These are phyloP conservation scores for Pseudogymnoascus pannorum DNA, from an alignment of 2,329 filamentous ascomycete genomes.

Conservation along the genomic window DNA sequence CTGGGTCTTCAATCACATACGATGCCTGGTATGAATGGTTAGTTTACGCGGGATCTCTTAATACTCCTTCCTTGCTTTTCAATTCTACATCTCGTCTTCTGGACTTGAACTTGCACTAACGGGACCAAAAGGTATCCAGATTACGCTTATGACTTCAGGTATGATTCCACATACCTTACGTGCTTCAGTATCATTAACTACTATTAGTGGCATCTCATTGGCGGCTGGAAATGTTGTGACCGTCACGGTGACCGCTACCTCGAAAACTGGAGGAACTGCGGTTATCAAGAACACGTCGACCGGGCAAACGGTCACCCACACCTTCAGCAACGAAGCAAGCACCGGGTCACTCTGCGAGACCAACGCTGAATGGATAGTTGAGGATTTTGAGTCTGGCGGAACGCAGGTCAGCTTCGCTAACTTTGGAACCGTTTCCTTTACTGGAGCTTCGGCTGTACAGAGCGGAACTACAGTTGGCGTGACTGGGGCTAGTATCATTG, in stretches of 20 bases:
- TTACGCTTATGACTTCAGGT: conserved; percentile 44
- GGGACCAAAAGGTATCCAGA: conserved; percentile 37
- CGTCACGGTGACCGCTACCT: conserved; percentile 33
- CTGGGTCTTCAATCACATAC: conserved; percentile 37
- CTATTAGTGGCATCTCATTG: conserved; percentile 32
- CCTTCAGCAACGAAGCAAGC: conserved; percentile 31
- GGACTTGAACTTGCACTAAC: neutral
- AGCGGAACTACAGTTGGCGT: conserved; percentile 21
- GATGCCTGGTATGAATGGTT: conserved; percentile 55
- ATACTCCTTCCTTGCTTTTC: neutral
- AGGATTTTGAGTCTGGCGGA: conserved; percentile 38
- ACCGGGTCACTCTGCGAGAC: conserved; percentile 33
- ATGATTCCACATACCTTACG: conserved; percentile 2
- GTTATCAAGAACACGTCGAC: conserved; percentile 39
- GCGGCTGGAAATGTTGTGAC: conserved; percentile 38
- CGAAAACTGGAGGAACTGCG: conserved; percentile 35
- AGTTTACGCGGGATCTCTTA: neutral
- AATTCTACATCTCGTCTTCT: neutral
- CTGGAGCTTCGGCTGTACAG: conserved; percentile 30
- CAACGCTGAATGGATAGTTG: conserved; percentile 47
- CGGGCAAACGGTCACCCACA: conserved; percentile 38
- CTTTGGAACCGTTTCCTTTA: conserved; percentile 42
- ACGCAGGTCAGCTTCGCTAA: conserved; percentile 38
- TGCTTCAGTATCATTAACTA: neutral
- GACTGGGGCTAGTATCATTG: conserved; percentile 34